Evolutionary conservation across 108 stramenopile genomes (phyloP).

Genomic region (Skeletonema menzelii): DNA sequence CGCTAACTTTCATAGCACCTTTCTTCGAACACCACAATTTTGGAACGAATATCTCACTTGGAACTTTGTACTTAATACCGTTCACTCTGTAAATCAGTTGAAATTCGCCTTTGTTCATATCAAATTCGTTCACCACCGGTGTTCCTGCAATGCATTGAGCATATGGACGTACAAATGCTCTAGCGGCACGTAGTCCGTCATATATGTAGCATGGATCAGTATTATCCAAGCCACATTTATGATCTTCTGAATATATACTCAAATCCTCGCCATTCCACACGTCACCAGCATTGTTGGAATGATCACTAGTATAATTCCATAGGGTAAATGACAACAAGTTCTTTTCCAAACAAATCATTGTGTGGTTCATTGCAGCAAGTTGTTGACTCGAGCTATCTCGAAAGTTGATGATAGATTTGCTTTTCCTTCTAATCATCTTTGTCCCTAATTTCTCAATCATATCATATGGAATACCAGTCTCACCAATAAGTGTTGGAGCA

Average conservation of each 20-base stretch:
- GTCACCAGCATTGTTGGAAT: slow-evolving; percentile 34
- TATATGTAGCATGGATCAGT: slow-evolving; percentile 23
- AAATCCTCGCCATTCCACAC: slow-evolving; percentile 51
- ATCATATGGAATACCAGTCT: slow-evolving; percentile 43
- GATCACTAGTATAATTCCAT: slow-evolving; percentile 47
- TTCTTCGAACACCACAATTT: slow-evolving; percentile 21
- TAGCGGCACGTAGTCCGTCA: slow-evolving; percentile 28
- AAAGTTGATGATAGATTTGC: not conserved
- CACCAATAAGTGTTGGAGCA: slow-evolving; percentile 44
- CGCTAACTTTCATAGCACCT: slow-evolving; percentile 18
- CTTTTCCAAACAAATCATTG: slow-evolving; percentile 35
- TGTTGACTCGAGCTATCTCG: slow-evolving; percentile 22
- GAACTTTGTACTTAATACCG: slow-evolving; percentile 9
- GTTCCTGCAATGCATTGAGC: slow-evolving; percentile 14
- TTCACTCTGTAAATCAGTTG: slow-evolving; percentile 1
- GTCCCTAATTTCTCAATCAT: no score
- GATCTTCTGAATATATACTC: slow-evolving; percentile 32
- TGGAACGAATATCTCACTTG: slow-evolving; percentile 37
- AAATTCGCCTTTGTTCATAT: slow-evolving; percentile 16
- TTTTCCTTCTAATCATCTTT: not conserved
- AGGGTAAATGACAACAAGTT: slow-evolving; percentile 38
- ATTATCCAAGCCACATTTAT: slow-evolving; percentile 20
- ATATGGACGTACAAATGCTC: slow-evolving; percentile 29
- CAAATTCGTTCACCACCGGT: slow-evolving; percentile 26
- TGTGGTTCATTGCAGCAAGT: slow-evolving; percentile 36